phyloP scores from a whole-genome alignment of 1,139 yeast genomes.

The Candida mesenterica region DNA sequence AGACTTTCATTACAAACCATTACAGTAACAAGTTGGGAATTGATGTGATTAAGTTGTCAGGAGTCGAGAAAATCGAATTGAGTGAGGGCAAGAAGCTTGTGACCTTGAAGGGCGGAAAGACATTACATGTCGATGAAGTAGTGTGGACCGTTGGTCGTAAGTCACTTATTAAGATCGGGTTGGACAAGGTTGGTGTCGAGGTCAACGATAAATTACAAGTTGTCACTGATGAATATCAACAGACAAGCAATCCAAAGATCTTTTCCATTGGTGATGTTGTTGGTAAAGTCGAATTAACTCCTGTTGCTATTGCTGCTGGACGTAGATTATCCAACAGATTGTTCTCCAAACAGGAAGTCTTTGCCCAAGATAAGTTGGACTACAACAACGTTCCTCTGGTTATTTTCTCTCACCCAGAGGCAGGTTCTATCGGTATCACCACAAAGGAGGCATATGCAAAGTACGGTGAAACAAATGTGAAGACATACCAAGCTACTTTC shows the following conservation, averaged over 20 bases:
- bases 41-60: constrained; percentile 66
- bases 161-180: constrained; percentile 69
- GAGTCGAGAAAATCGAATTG: constrained; percentile 61
- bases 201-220: constrained; percentile 58
- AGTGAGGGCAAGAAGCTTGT: constrained; percentile 63
- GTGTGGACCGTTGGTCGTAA: constrained; percentile 95
- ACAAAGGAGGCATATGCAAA: constrained; percentile 73
- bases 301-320: constrained; percentile 98
- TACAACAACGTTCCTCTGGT: constrained; percentile 87
- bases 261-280: constrained; percentile 92
- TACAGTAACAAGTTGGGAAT: constrained; percentile 77
- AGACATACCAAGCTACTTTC: constrained; percentile 78
- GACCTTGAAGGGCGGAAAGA: constrained; percentile 50
- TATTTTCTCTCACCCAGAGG: constrained; percentile 95
- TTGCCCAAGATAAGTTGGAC: constrained; percentile 72
- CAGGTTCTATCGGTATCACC: constrained; percentile 86
- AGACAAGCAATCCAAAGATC: constrained; percentile 67
- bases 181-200: constrained; percentile 73
- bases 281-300: constrained; percentile 90
- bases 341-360: constrained; percentile 71
- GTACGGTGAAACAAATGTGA: constrained; percentile 79
- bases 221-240: constrained; percentile 83
- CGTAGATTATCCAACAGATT: constrained; percentile 87
- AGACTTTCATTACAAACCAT: constrained; percentile 71
- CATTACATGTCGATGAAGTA: constrained; percentile 71